A percentile compares a stretch with the other conserved stretches of the same genome.
phyloP scores from a whole-genome alignment of 169 alveolate genomes.

The Theileria equi region DNA sequence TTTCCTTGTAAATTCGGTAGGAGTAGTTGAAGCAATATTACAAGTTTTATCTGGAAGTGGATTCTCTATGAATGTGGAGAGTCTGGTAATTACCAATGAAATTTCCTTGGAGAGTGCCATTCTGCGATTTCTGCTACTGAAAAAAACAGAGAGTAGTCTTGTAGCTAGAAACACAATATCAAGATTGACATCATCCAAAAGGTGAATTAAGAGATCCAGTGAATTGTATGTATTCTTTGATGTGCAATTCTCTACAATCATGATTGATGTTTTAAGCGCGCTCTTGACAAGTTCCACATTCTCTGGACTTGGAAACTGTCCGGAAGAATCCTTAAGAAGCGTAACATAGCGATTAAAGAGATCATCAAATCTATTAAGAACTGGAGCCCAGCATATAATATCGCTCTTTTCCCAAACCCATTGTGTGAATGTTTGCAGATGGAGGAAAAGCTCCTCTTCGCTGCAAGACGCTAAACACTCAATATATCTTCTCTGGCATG shows the following conservation, averaged over 20 bases:
- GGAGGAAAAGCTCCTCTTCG: slow-evolving; percentile 50
- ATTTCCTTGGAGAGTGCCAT: slow-evolving; percentile 30
- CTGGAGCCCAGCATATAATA: slow-evolving; percentile 78
- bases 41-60: slow-evolving; percentile 55
- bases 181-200: slow-evolving; percentile 55
- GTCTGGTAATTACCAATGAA: slow-evolving; percentile 25
- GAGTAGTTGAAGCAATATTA: slow-evolving; percentile 1
- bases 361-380: slow-evolving; percentile 74
- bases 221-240: slow-evolving; percentile 73
- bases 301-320: slow-evolving; percentile 6
- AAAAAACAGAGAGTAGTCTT: slow-evolving; percentile 50
- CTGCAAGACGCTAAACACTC: slow-evolving; percentile 66
- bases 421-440: slow-evolving; percentile 70
- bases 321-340: slow-evolving; percentile 27
- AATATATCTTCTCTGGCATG: slow-evolving; percentile 69
- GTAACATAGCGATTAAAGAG: slow-evolving; percentile 58
- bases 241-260: slow-evolving; percentile 69
- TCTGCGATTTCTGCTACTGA: slow-evolving; percentile 43
- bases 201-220: slow-evolving; percentile 56
- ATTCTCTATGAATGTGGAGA: slow-evolving; percentile 19
- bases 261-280: slow-evolving; percentile 66
- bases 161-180: slow-evolving; percentile 59
- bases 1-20: slow-evolving; percentile 3
- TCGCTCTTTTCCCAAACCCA: slow-evolving; percentile 81
- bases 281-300: slow-evolving; percentile 44